Conservation (phyloP, 1,139 yeast genomes). For the Taphrina wiesneri region DNA sequence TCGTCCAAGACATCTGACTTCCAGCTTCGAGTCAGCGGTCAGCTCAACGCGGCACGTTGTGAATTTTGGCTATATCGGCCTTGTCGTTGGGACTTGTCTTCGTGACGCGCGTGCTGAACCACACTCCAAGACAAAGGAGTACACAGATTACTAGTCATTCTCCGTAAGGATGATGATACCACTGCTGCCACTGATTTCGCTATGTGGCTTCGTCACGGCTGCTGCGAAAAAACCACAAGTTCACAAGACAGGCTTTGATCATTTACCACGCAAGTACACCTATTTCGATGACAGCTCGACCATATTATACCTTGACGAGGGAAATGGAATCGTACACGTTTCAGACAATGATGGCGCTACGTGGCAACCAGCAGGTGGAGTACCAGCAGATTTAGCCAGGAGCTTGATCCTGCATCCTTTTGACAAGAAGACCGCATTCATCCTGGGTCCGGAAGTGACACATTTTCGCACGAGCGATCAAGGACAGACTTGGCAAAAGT, state of each 20-base stretch:
- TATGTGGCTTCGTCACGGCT: not conserved
- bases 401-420: conserved; percentile 52
- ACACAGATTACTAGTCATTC: no score
- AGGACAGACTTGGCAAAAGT: conserved; percentile 60
- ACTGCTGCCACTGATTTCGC: not conserved
- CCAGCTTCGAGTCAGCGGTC: no score
- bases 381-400: conserved; percentile 45
- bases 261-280: conserved; percentile 38
- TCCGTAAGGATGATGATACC: not conserved
- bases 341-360: conserved; percentile 62
- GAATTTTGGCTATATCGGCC: no score
- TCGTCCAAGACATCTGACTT: no score
- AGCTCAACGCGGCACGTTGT: no score
- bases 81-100: no score
- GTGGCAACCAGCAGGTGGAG: conserved; percentile 51
- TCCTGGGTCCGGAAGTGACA: conserved; percentile 47
- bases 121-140: no score
- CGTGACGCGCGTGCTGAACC: no score
- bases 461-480: conserved; percentile 60
- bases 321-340: conserved; percentile 45
- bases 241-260: conserved; percentile 35
- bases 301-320: conserved; percentile 50
- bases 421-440: conserved; percentile 55
- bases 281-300: conserved; percentile 41
- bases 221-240: conserved; percentile 36